Evolutionary conservation across 345 rosid genomes (phyloP).

Genomic region (Heritiera fomes): DNA sequence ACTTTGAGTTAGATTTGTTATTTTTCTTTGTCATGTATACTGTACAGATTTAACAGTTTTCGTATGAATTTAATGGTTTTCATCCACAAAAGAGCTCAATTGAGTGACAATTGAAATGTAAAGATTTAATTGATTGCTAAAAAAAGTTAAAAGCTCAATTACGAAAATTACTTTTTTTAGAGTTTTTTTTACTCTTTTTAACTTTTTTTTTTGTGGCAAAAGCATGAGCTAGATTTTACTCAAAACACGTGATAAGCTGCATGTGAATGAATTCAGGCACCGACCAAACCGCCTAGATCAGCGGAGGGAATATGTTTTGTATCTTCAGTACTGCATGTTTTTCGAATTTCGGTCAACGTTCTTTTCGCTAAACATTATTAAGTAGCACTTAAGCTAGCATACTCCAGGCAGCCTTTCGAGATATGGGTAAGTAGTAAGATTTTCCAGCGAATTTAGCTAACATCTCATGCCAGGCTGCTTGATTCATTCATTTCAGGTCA

Average conservation of each 20-base stretch:
- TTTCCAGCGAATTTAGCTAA: not conserved
- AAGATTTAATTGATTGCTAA: too few species aligned
- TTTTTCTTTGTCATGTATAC: too few species aligned
- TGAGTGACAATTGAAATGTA: too few species aligned
- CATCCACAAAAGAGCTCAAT: too few species aligned
- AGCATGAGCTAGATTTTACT: not conserved
- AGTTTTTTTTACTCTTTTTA: too few species aligned
- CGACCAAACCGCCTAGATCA: not conserved
- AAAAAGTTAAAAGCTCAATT: too few species aligned
- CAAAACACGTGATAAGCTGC: slow-evolving; percentile 8
- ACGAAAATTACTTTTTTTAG: too few species aligned
- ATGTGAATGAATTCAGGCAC: not conserved
- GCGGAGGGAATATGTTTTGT: not conserved
- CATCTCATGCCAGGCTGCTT: not conserved
- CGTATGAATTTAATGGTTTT: too few species aligned
- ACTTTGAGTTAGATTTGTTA: too few species aligned
- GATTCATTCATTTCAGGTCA: not conserved
- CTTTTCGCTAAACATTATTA: not conserved
- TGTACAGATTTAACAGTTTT: too few species aligned
- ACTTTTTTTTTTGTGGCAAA: not conserved
- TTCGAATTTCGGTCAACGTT: not conserved
- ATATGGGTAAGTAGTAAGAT: not conserved
- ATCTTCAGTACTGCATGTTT: not conserved
- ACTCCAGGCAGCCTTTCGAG: not conserved
- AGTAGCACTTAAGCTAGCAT: not conserved